phyloP scores from a whole-genome alignment of 257 asterid genomes.

The Solanum boliviense region DNA sequence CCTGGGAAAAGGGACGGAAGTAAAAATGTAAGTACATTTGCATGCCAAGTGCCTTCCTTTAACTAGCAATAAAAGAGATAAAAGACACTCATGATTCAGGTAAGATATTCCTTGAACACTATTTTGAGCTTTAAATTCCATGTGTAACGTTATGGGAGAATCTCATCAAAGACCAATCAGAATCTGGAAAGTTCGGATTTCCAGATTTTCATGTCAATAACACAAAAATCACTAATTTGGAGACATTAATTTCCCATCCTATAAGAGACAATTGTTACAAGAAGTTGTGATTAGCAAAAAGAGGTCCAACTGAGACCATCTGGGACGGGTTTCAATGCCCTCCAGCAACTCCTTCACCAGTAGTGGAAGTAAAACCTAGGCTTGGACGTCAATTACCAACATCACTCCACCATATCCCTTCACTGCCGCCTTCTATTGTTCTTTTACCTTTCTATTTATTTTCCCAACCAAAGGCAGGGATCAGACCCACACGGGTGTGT shows the following conservation, averaged over 20 bases:
- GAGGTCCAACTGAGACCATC: neutral
- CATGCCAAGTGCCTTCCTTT: neutral
- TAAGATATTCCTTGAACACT: neutral
- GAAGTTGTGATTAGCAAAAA: neutral
- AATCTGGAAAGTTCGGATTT: neutral
- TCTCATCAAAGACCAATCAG: neutral
- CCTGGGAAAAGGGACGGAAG: slow-evolving; percentile 29
- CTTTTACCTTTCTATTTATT: neutral
- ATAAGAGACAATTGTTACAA: neutral
- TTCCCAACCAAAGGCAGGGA: neutral
- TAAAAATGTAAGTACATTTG: neutral
- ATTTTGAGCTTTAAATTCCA: neutral
- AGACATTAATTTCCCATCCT: neutral
- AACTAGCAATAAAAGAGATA: neutral
- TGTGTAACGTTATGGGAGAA: neutral
- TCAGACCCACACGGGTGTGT: neutral
- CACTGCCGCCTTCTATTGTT: neutral
- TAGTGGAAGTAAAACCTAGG: neutral
- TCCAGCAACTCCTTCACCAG: neutral
- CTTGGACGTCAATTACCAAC: neutral
- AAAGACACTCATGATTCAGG: neutral
- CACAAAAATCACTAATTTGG: neutral
- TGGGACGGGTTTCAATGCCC: neutral
- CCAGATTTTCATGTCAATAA: neutral
- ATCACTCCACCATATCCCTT: neutral